Evolutionary conservation across 1,284 basidiomycete genomes (phyloP), one percentile per base, ranked within the genome.

Genomic region (Megacollybia platyphylla): DNA sequence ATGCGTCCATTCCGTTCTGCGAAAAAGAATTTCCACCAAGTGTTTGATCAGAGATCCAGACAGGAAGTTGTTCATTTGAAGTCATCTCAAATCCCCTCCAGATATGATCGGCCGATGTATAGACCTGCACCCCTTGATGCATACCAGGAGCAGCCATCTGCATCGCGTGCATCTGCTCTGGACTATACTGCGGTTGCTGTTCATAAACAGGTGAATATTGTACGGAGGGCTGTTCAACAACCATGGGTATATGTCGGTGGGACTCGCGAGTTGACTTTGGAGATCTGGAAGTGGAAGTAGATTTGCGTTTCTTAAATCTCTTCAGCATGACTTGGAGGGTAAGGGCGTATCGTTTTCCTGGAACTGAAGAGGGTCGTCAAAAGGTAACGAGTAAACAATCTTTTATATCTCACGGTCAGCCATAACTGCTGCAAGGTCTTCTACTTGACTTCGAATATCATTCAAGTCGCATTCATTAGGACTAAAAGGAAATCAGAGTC

Each of bases 311-410:
- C 52, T 79, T 74, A 24, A 83, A 80, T 47, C 83, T 73, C 54
- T 88, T 87, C 42, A 93, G 59, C 78, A 93, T 93, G 24, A 92
- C 63, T 49, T 88, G 83, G 13, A 94, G 67, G 2, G 87, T 92
- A 41, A 89, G 62, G 8, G 89, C 89, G 53, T 93, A 94, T 44
- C 90, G 77, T 51, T 87, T 87, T 10, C 87, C 89, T 13, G 90
- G 88, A 48, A 91, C 88, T 89, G 43, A 10, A 17, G 44, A 43
- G 30, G 38, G 54, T 50, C 41, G 38, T 39, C 15, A 50, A 47
- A 40, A 20, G 7, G 48, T 10, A 46, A 41, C 39, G 11, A 46
- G 42, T 39, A 10, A 43, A 17, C 13, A 38, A 42, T 8, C 17
- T 13, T 27, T 27, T 30, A 52, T 59, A 15, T 54, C 66, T 53